Evolutionary conservation across 139 green algal genomes (phyloP), one percentile per base, ranked within the genome.

Genomic region (Haematococcus lacustris): DNA sequence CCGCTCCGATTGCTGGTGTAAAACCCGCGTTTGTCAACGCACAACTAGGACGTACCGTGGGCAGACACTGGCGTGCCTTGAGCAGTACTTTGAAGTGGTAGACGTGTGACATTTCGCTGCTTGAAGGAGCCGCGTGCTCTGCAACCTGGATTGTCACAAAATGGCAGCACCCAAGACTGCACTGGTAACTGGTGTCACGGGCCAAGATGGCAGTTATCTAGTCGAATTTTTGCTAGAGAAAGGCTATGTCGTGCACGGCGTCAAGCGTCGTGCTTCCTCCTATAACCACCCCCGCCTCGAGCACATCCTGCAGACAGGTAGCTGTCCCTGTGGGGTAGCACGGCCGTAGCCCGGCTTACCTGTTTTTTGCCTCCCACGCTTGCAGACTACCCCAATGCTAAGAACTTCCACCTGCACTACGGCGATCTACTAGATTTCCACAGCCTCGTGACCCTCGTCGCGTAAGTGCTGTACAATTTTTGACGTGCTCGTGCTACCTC

Each of bases 171-270:
- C 43, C 9, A 86, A 85, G 66, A 47, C 65, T 37, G 88, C 88
- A 0, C 76, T 92, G 6, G 85, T 93, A 51, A 90, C 86, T 13
- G 88, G 87, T 65, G 68, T 90, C 33, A 89, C 76, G 21, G 79
- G 78, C 7, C 82, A 86, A 66, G 85, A 93, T 66, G 87, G 88
- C 3, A 80, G 73, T 28, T 94, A 94, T 67, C 73, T 94, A 1
- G 74, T 77, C 4, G 88, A 93, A 61, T 72, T 94, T n/a, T 72
- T 94, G 51, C 82, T 94, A 3, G 67, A 43, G 25, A 86, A 87
- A 65, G 88, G 88, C 28, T 93, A 93, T 76, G 70, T 86, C 6
- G 88, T 93, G 0, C 88, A 93, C 73, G 57, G 70, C 38, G 69
- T 87, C 53, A 84, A 82, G 26, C 76, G 86, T 17, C 75, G 82